Base-by-base conservation (phyloP, 352 stramenopile genomes). In the Detonula confervacea region DNA sequence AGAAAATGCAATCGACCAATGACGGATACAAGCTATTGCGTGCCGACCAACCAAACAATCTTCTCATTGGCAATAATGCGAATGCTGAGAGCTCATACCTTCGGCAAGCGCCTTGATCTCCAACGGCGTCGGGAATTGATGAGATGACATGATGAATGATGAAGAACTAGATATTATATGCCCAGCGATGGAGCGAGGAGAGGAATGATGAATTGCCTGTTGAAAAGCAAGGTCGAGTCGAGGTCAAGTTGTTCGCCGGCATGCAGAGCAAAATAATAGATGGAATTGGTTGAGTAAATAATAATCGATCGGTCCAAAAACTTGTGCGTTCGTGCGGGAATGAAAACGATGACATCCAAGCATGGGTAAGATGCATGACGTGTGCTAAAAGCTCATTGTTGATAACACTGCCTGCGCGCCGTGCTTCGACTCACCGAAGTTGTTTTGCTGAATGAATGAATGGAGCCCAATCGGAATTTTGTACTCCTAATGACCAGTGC, bases 51-150 rank as follows among this genome's bases (percentile, higher is more conserved):
- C 2, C 3, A 27, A 6, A 55, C 14, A 55, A 20, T 12, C 35
- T 12, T 42, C 35, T 5, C 12, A 55, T 27, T 18, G 25, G 22
- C 12, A 49, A 49, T 49, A n/a, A 49, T n/a, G 12, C 18, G 33
- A 20, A n/a, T 6, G 9, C 4, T 61, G 5, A 9, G 24, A 11
- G 25, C 6, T 22, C 52, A 42, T 27, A 61, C 56, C 56, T 59
- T 74, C 65, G n/a, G 65, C 65, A 27, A 74, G 52, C 46, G 54
- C 54, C 37, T 66, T 64, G 35, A 74, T 74, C 51, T 74, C 65
- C 37, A 55, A 16, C 54, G 52, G 52, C 12, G 65, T 57, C 39
- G 65, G 65, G 25, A 74, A 74, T 47, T 74, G 29, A 9, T 65
- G 1, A 52, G 56, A 33, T 29, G 22, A 8, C 1, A n/a, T 54